A percentile compares a stretch with the other conserved stretches of the same genome.
phyloP scores from a whole-genome alignment of 192 early-diverging fungal species.

The Chytriomyces sp. region DNA sequence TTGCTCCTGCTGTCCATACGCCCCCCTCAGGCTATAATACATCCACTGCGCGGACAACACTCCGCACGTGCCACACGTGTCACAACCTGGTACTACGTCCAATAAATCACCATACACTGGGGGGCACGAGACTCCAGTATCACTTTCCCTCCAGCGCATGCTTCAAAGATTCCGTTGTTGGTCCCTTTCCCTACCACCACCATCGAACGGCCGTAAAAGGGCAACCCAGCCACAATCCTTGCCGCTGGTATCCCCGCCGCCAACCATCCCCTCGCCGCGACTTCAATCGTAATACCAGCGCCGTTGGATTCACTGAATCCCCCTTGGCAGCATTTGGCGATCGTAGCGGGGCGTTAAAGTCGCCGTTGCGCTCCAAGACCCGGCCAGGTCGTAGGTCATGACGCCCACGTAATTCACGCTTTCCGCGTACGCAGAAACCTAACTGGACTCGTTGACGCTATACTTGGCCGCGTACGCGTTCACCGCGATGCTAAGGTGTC shows the following conservation, averaged over 20 bases:
- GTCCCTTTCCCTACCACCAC: not conserved
- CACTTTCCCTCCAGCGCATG: not conserved
- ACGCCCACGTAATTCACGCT: not conserved
- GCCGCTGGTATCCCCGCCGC: not conserved
- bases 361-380: slow-evolving; percentile 2
- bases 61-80: not conserved
- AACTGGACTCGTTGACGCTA: not conserved
- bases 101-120: not conserved
- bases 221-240: slow-evolving; percentile 17
- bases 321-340: not conserved
- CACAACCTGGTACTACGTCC: not conserved
- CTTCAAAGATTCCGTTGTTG: slow-evolving; percentile 5
- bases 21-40: slow-evolving; percentile 54
- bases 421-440: not conserved
- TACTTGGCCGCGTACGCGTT: not conserved
- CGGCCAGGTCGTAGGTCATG: slow-evolving; percentile 19
- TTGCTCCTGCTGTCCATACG: not conserved
- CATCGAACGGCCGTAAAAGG: slow-evolving; percentile 25
- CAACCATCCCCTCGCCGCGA: not conserved
- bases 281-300: not conserved
- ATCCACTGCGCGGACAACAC: slow-evolving; percentile 52
- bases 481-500: slow-evolving; percentile 3
- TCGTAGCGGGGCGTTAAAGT: slow-evolving; percentile 8
- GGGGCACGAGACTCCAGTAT: not conserved
- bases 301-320: not conserved